Evolutionary conservation across 1,284 basidiomycete genomes (phyloP).

Genomic region (Trametes versicolor): DNA sequence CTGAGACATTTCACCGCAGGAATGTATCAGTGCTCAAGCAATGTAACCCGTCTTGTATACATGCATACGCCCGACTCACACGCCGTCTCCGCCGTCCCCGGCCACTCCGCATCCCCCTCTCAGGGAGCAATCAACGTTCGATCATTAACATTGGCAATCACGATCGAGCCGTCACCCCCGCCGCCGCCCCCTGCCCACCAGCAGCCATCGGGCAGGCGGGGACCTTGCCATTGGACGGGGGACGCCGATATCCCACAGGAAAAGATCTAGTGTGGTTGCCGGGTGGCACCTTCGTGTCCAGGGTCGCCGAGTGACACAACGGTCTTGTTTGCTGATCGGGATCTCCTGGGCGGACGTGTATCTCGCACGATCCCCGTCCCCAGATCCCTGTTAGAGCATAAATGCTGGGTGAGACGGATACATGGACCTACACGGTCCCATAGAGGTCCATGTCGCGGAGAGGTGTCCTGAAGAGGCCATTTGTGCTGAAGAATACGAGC

Average conservation of each 20-base stretch:
- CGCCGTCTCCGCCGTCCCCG: neutral
- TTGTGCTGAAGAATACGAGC: neutral
- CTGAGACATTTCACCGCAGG: neutral
- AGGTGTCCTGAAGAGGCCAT: neutral
- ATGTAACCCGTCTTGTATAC: neutral
- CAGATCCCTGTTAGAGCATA: neutral
- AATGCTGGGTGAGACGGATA: neutral
- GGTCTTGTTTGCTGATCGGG: constrained; percentile 7
- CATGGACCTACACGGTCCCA: neutral
- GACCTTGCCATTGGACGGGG: neutral
- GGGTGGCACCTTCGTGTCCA: neutral
- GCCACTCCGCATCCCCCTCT: neutral
- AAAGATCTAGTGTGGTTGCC: neutral
- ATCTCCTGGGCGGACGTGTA: neutral
- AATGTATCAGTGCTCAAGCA: neutral
- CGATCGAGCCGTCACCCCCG: constrained; percentile 1
- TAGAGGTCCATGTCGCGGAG: neutral
- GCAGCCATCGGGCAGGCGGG: neutral
- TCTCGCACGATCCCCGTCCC: neutral
- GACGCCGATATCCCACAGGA: neutral
- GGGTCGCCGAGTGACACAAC: constrained; percentile 5
- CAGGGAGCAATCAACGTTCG: constrained; percentile 3
- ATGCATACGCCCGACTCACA: neutral
- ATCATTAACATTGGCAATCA: neutral
- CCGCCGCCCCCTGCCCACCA: neutral